Percentiles rank a stretch among this genome's conserved stretches.
These are phyloP conservation scores for Hypoxylon crocopeplum DNA, from an alignment of 495 filamentous ascomycete species.

Conservation along the genomic window DNA sequence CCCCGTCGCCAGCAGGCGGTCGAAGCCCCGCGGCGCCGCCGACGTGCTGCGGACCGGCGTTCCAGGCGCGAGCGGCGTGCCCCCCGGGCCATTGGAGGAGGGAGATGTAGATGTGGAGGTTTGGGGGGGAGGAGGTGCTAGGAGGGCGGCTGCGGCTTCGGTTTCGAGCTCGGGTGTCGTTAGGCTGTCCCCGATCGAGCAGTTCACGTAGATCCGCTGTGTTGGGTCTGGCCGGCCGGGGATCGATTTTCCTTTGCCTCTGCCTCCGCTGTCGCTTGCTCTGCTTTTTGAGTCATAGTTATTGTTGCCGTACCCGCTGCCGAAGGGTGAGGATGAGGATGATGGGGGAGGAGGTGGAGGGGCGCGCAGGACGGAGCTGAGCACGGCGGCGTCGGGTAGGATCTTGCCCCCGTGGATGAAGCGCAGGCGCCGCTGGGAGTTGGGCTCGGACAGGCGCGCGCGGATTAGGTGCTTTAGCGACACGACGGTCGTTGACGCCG, in stretches of 20 bases:
- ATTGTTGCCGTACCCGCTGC: slow-evolving; percentile 30
- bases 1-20: slow-evolving; percentile 78
- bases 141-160: slow-evolving; percentile 65
- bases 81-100: background rate
- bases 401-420: slow-evolving; percentile 89
- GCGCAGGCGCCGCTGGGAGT: slow-evolving; percentile 71
- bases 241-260: slow-evolving; percentile 61
- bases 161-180: slow-evolving; percentile 68
- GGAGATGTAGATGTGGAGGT: slow-evolving; percentile 3
- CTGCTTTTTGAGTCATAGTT: slow-evolving; percentile 16
- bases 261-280: slow-evolving; percentile 10
- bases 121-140: slow-evolving; percentile 39
- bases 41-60: slow-evolving; percentile 50
- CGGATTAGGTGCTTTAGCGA: slow-evolving; percentile 85
- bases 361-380: slow-evolving; percentile 69
- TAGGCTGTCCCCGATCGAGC: slow-evolving; percentile 80
- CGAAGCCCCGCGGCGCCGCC: slow-evolving; percentile 83
- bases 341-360: slow-evolving; percentile 63
- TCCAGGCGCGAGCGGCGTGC: background rate
- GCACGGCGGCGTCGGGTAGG: slow-evolving; percentile 71
- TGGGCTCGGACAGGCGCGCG: slow-evolving; percentile 64
- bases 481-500: slow-evolving; percentile 71
- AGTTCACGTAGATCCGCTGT: slow-evolving; percentile 80
- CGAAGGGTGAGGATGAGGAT: slow-evolving; percentile 27
- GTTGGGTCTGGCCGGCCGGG: slow-evolving; percentile 36